phyloP scores from a whole-genome alignment of 371 early-diverging fungal species.

The Mortierella sp. region DNA sequence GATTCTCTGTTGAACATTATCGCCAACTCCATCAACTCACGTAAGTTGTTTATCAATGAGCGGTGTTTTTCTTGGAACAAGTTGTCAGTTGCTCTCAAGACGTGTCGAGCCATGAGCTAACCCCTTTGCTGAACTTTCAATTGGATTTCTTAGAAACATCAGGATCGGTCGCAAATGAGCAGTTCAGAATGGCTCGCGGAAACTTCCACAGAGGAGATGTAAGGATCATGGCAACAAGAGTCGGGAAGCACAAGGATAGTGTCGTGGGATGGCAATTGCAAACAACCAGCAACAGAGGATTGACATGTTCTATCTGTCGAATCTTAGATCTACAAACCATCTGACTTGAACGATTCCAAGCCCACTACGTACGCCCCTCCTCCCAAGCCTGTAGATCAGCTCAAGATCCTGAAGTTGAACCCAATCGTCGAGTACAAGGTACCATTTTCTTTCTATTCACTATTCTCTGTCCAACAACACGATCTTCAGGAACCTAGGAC shows the following conservation, averaged over 20 bases:
- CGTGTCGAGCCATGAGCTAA: neutral
- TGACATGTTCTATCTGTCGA: neutral
- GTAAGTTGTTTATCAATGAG: slow-evolving; percentile 17
- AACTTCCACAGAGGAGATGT: slow-evolving; percentile 54
- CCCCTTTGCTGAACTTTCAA: neutral
- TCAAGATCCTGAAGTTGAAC: slow-evolving; percentile 69
- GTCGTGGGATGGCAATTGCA: neutral
- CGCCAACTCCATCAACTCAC: slow-evolving; percentile 34
- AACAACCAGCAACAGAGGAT: neutral
- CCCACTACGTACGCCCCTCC: slow-evolving; percentile 21
- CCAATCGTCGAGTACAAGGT: slow-evolving; percentile 84
- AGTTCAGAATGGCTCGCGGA: slow-evolving; percentile 38
- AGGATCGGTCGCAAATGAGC: slow-evolving; percentile 21
- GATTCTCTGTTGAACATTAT: slow-evolving; percentile 47
- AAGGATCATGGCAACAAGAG: slow-evolving; percentile 8
- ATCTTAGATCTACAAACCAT: slow-evolving; percentile 49
- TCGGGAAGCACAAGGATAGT: neutral
- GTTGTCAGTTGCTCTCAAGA: neutral
- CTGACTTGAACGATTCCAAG: slow-evolving; percentile 44
- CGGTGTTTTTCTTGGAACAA: neutral
- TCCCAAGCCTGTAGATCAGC: slow-evolving; percentile 49
- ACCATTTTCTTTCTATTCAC: neutral
- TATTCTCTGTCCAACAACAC: neutral
- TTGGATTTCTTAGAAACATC: slow-evolving; percentile 19
- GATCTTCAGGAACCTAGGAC: neutral